Conservation (phyloP, 2,329 filamentous ascomycete genomes). For the Ophiostoma himal-ulmi region DNA sequence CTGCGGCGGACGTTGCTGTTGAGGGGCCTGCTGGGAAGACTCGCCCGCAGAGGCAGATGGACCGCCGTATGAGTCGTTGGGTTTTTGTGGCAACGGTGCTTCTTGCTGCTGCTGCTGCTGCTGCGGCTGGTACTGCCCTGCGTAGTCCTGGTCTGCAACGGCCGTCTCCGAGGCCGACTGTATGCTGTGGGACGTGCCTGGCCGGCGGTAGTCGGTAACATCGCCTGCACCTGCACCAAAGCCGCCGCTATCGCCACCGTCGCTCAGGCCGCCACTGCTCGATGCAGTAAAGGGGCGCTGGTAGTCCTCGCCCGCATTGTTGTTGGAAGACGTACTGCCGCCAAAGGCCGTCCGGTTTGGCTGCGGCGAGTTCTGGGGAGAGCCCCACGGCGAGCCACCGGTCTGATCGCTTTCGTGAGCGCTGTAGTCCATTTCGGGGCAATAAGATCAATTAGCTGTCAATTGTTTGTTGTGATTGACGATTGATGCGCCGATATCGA, state of each 20-base stretch:
- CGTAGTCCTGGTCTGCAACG: slow-evolving; percentile 30
- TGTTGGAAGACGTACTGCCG: slow-evolving; percentile 29
- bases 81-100: slow-evolving; percentile 18
- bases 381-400: slow-evolving; percentile 46
- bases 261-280: slow-evolving; percentile 39
- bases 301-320: slow-evolving; percentile 39
- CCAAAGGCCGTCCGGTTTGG: slow-evolving; percentile 41
- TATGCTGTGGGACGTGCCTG: slow-evolving; percentile 44
- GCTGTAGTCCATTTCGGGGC: slow-evolving; percentile 51
- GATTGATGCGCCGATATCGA: slow-evolving; percentile 1
- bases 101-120: slow-evolving; percentile 27
- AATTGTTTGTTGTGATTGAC: neutral
- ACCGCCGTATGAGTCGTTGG: slow-evolving; percentile 1
- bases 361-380: slow-evolving; percentile 35
- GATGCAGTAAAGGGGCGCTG: slow-evolving; percentile 34
- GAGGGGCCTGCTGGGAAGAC: slow-evolving; percentile 15
- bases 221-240: slow-evolving; percentile 36
- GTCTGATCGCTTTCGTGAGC: slow-evolving; percentile 49
- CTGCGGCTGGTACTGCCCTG: slow-evolving; percentile 27
- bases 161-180: slow-evolving; percentile 39
- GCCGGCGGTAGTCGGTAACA: slow-evolving; percentile 39
- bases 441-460: neutral
- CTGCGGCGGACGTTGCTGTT: slow-evolving; percentile 36
- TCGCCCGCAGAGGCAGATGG: neutral
- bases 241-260: slow-evolving; percentile 34